Percentiles rank a stretch among this genome's conserved stretches.
These are phyloP conservation scores for Nelumbo lutea DNA, from an alignment of 164 flowering plant genomes.

Conservation along the genomic window DNA sequence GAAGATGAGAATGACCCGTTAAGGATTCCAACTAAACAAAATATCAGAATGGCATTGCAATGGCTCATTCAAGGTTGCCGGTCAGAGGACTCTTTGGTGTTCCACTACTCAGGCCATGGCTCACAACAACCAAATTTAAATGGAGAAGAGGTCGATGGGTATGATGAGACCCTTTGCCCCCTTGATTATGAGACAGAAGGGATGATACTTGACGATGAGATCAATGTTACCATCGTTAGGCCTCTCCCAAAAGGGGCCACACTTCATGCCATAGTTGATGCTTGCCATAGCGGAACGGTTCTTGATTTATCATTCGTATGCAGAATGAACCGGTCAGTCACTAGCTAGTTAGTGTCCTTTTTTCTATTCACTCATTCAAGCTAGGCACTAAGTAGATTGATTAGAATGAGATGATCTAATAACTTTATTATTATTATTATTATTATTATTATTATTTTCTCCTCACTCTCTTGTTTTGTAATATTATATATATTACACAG, in stretches of 20 bases:
- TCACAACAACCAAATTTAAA: slow-evolving; percentile 30
- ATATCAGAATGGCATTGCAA: slow-evolving; percentile 49
- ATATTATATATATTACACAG: slow-evolving; percentile 15
- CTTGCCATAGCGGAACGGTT: slow-evolving; percentile 71
- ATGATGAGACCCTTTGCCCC: slow-evolving; percentile 72
- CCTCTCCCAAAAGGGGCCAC: slow-evolving; percentile 62
- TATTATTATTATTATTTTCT: neutral
- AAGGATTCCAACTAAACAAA: slow-evolving; percentile 54
- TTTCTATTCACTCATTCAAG: neutral
- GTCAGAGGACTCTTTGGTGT: slow-evolving; percentile 78
- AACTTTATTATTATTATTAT: neutral
- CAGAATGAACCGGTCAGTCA: slow-evolving; percentile 40
- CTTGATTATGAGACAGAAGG: slow-evolving; percentile 59
- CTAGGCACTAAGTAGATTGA: neutral
- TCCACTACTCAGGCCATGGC: slow-evolving; percentile 86
- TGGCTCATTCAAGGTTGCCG: slow-evolving; percentile 64
- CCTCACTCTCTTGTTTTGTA: neutral
- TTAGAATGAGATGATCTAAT: neutral
- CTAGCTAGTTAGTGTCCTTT: neutral
- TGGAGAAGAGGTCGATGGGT: slow-evolving; percentile 72
- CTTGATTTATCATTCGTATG: slow-evolving; percentile 67
- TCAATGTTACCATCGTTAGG: slow-evolving; percentile 62
- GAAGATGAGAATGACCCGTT: slow-evolving; percentile 56
- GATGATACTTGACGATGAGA: slow-evolving; percentile 68
- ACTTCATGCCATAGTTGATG: slow-evolving; percentile 78